phyloP scores from a whole-genome alignment of 2,329 filamentous ascomycete genomes.

The Epichloe coenophiala region DNA sequence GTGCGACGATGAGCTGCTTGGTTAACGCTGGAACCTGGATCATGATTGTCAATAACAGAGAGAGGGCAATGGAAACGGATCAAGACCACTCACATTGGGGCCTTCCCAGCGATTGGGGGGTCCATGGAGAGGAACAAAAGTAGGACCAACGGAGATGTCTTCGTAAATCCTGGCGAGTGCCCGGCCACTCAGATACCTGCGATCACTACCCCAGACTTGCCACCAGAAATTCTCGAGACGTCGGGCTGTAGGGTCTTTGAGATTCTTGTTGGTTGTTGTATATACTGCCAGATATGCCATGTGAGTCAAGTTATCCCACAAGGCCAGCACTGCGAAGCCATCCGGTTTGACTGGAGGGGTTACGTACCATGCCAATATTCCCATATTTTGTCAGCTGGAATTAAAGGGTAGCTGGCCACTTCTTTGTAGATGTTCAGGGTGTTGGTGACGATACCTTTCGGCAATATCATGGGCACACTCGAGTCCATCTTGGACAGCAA shows the following conservation, averaged over 20 bases:
- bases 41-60: not conserved
- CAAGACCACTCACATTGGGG: slow-evolving; percentile 26
- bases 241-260: slow-evolving; percentile 47
- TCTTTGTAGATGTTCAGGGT: slow-evolving; percentile 37
- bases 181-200: slow-evolving; percentile 36
- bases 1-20: slow-evolving; percentile 15
- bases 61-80: not conserved
- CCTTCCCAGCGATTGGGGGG: slow-evolving; percentile 40
- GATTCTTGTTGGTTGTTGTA: slow-evolving; percentile 43
- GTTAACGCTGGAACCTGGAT: slow-evolving; percentile 16
- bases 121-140: slow-evolving; percentile 40
- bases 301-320: not conserved
- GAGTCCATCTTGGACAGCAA: slow-evolving; percentile 18
- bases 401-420: slow-evolving; percentile 35
- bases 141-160: slow-evolving; percentile 44
- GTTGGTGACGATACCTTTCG: slow-evolving; percentile 45
- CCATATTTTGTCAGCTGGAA: slow-evolving; percentile 39
- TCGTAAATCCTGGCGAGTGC: slow-evolving; percentile 42
- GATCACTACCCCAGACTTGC: slow-evolving; percentile 49
- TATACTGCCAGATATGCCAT: slow-evolving; percentile 31
- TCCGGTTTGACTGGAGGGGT: not conserved
- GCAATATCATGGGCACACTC: slow-evolving; percentile 32
- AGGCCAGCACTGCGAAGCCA: not conserved
- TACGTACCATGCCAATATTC: slow-evolving; percentile 43
- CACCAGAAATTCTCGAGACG: slow-evolving; percentile 54